Percentiles rank a stretch among this genome's conserved stretches.
These are phyloP conservation scores for Penicillium polonicum DNA, from an alignment of 2,329 filamentous ascomycete genomes.

Conservation along the genomic window DNA sequence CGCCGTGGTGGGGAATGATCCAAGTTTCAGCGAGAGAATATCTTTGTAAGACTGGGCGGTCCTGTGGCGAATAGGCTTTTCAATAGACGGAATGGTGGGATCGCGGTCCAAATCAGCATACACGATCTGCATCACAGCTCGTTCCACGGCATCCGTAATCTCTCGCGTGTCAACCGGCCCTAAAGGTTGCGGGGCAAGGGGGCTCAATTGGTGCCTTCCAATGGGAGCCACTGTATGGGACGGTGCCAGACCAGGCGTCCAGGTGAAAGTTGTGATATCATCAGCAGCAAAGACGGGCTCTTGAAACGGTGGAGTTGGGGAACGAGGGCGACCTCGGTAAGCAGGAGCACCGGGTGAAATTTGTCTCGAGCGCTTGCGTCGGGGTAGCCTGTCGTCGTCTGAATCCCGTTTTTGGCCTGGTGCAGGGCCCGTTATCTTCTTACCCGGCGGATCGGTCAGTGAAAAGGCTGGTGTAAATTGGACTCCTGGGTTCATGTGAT, in stretches of 20 bases:
- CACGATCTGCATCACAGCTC: conserved; percentile 26
- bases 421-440: neutral
- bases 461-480: neutral
- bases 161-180: neutral
- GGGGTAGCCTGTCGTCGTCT: neutral
- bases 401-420: neutral
- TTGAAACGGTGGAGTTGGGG: neutral
- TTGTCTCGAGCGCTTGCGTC: neutral
- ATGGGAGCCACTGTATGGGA: neutral
- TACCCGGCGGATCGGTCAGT: neutral
- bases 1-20: conserved; percentile 13
- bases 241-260: neutral
- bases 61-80: conserved; percentile 7
- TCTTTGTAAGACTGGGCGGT: conserved; percentile 17
- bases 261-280: neutral
- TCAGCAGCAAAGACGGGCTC: conserved; percentile 4
- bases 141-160: conserved; percentile 26
- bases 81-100: conserved; percentile 18
- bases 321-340: neutral
- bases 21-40: conserved; percentile 20
- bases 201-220: neutral
- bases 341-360: conserved; percentile 7
- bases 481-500: neutral
- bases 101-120: conserved; percentile 35
- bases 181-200: neutral